Base-by-base conservation (phyloP, 2,329 filamentous ascomycete species). In the Bipolaris zeicola region DNA sequence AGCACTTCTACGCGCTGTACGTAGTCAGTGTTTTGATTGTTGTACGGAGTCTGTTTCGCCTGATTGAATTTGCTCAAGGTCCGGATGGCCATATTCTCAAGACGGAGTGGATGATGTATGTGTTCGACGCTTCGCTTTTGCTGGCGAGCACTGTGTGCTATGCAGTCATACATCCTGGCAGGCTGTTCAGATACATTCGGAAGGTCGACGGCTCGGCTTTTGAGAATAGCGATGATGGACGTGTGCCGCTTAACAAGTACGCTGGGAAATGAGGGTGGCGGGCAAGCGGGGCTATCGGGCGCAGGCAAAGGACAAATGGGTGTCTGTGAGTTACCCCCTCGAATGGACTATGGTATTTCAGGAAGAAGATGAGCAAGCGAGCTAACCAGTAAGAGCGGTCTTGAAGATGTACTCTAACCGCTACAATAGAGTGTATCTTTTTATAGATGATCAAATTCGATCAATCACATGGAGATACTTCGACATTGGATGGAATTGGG, bases 121-220 rank as follows among this genome's bases (percentile, higher is more conserved):
- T 57, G 5, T 66, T 67, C 18, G 65, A 67, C 55, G 60, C 63
- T 6, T 20, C 50, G 24, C 37, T 67, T 1, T 52, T 67, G 55
- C 59, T 67, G 13, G 16, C 11, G 24, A 50, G 52, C 8, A 53
- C 57, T 5, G 57, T 58, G 3, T 24, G 31, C 8, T 57, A 60
- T 43, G 57, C 55, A 10, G 33, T 61, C 3, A 14, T 62, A 5
- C 63, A 65, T 38, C 63, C 64, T 2, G 62, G 62, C 16, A 20
- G 52, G 47, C 31, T 65, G 26, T 49, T 65, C 8, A 60, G 57
- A 24, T 37, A 31, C 1, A 44, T 61, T 1, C 42, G 58, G 31
- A 62, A 62, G 39, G 57, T 45, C 31, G 56, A 62, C 8, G 36
- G 6, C 6, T 18, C 6, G n/a, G n/a, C 36, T 18, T 37, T n/a